Evolutionary conservation across 108 stramenopile genomes (phyloP), one percentile per base, ranked within the genome.

Genomic region (Conticribra weissflogii): DNA sequence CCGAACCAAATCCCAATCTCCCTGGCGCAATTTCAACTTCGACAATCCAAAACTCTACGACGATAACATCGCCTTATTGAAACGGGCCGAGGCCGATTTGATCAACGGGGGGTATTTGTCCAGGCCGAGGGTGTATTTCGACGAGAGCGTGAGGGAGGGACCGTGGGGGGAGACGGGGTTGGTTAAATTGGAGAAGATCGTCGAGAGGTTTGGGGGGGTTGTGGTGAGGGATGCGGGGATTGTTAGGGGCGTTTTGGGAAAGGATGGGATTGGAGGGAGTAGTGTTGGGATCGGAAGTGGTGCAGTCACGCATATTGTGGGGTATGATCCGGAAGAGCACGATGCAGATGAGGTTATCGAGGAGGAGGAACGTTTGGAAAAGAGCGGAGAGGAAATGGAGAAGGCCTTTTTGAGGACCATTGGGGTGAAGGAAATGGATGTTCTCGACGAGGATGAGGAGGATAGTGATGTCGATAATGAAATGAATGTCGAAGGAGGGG

Each of bases 321-420:
- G 53, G 15, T 66, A 75, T 48, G 81, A 81, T 60, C 68, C 63
- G 17, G 81, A 81, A 52, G 81, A 76, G 33, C 72, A 74, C 41
- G 81, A 81, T 70, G 54, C 63, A 3, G 47, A 8, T 2, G 66
- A 68, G 14, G 56, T 74, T 5, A 41, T 76, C 17, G 74, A 45
- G 23, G 64, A 66, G 49, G 74, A 81, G 32, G 59, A 46, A 30
- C 16, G 45, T 24, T 45, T 59, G 22, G 30, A 64, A 31, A 49
- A 25, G 31, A 32, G 47, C 30, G 63, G 66, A 27, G 57, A 71
- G 22, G 24, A 53, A 7, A 19, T 49, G 21, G 80, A 81, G 54
- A 81, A 76, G 63, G 46, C 41, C 16, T 81, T 58, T 51, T 48
- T 81, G n/a, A 62, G 52, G 18, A 81, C 68, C 14, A 46, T 81